phyloP scores from a whole-genome alignment of 2,329 filamentous ascomycete species.

The Zalaria obscura region DNA sequence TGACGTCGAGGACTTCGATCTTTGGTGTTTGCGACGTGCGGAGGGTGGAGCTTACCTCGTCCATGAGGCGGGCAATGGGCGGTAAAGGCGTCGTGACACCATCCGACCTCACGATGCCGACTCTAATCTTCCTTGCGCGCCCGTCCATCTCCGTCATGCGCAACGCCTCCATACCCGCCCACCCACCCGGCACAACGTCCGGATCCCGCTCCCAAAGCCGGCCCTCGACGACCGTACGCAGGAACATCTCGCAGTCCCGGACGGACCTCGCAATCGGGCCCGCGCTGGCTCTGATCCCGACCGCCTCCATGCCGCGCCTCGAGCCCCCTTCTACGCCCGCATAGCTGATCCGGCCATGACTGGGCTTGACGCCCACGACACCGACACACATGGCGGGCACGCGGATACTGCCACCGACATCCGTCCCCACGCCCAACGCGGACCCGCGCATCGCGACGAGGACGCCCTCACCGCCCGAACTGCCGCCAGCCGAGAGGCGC shows the following conservation, averaged over 20 bases:
- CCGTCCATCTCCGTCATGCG: not conserved
- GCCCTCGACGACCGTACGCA: slow-evolving; percentile 39
- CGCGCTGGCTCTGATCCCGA: slow-evolving; percentile 27
- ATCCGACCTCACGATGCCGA: slow-evolving; percentile 37
- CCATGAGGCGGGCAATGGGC: slow-evolving; percentile 31
- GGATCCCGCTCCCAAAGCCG: slow-evolving; percentile 36
- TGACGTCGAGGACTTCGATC: slow-evolving; percentile 19
- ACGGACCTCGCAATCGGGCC: slow-evolving; percentile 33
- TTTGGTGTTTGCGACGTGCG: slow-evolving; percentile 12
- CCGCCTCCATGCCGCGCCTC: slow-evolving; percentile 31
- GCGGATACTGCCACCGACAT: slow-evolving; percentile 39
- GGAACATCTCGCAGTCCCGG: slow-evolving; percentile 38
- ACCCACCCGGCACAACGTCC: slow-evolving; percentile 25
- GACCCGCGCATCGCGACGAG: slow-evolving; percentile 34
- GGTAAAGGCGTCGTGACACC: slow-evolving; percentile 37
- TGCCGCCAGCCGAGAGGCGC: slow-evolving; percentile 36
- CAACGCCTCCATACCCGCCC: slow-evolving; percentile 16
- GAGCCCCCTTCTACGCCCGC: slow-evolving; percentile 36
- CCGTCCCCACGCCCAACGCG: slow-evolving; percentile 37
- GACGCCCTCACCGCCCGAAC: slow-evolving; percentile 38
- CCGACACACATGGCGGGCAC: slow-evolving; percentile 37
- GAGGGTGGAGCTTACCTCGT: slow-evolving; percentile 28
- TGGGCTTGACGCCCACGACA: slow-evolving; percentile 33
- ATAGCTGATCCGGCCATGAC: slow-evolving; percentile 34
- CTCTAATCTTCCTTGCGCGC: slow-evolving; percentile 16